These are phyloP conservation scores for Colletotrichum cuscutae DNA, from an alignment of 2,329 filamentous ascomycete species.

Conservation along the genomic window DNA sequence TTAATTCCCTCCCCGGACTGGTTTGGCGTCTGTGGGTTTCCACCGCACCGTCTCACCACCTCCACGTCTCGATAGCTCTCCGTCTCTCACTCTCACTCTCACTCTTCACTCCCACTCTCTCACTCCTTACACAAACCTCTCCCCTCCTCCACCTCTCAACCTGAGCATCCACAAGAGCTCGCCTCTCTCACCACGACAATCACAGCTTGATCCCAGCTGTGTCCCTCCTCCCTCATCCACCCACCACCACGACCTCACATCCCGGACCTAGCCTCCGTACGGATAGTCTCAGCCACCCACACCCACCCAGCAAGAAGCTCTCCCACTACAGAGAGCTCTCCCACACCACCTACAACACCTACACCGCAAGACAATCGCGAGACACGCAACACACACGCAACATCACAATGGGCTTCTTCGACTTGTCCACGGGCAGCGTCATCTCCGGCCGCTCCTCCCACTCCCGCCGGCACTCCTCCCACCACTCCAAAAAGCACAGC, in stretches of 20 bases:
- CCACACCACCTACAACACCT: no score
- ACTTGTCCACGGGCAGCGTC: conserved; percentile 35
- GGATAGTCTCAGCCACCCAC: background rate
- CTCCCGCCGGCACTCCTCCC: conserved; percentile 34
- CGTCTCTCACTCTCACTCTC: background rate
- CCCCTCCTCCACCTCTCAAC: background rate
- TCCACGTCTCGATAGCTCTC: background rate
- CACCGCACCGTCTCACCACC: background rate
- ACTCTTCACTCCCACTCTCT: background rate
- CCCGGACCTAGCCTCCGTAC: background rate
- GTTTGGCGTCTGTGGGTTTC: conserved; percentile 13
- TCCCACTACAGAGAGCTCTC: background rate
- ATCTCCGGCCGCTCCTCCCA: conserved; percentile 34
- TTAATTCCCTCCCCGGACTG: background rate
- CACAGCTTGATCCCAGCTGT: background rate
- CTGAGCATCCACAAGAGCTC: no score
- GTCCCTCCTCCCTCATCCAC: background rate
- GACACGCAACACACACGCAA: background rate
- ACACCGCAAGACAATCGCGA: background rate
- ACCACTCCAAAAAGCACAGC: conserved; percentile 20
- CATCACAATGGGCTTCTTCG: conserved; percentile 35
- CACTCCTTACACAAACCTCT: background rate
- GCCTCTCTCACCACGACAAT: background rate
- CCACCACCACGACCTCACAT: background rate
- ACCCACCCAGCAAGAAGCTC: background rate